Base-by-base conservation (phyloP, 1,284 basidiomycete genomes). In the Boletus albobrunnescens region DNA sequence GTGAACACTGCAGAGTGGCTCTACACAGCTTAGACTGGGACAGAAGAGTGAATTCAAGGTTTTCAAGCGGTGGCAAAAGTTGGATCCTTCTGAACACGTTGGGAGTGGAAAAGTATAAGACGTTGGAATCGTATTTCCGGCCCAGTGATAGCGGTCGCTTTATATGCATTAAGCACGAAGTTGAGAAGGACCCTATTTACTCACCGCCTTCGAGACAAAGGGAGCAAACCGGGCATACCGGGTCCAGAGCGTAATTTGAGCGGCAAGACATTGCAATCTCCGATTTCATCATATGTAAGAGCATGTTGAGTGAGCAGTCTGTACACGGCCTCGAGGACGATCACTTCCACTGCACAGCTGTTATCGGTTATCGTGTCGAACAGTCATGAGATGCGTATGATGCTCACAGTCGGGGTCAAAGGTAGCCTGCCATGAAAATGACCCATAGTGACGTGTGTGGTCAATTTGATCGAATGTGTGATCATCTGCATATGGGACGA, bases 401-500 rank as follows among this genome's bases (percentile, higher is more conserved):
- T 43, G 62, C 77, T 60, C 58, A 82, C 81, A 54, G 53, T 82
- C 78, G 5, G 79, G 71, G 55, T 79, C 74, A 27, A 61, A 47
- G 0, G 44, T 26, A 23, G 55, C 53, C 47, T 77, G 70, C 82
- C 82, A 84, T 0, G 71, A 69, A 28, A 78, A 66, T 6, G 61
- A 57, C 10, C 58, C 63, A 59, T 82, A 75, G 3, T 74, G 68
- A n/a, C 57, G 49, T 2, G 63, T 55, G 52, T 81, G 73, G 13
- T 52, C 58, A 5, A 48, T 32, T 20, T 62, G 63, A 45, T 77
- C 53, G 53, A 84, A 84, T 0, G 38, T 53, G 3, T 69, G 67
- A 36, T 82, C 80, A 52, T 84, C 81, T 1, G 75, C 67, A 41
- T 75, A 75, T 2, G 81, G 81, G n/a, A 82, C 61, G 57, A 82